Percentiles rank a stretch among this genome's conserved stretches.
phyloP scores from a whole-genome alignment of 176 grass and related monocot species.

The Coix lacrymajobi region DNA sequence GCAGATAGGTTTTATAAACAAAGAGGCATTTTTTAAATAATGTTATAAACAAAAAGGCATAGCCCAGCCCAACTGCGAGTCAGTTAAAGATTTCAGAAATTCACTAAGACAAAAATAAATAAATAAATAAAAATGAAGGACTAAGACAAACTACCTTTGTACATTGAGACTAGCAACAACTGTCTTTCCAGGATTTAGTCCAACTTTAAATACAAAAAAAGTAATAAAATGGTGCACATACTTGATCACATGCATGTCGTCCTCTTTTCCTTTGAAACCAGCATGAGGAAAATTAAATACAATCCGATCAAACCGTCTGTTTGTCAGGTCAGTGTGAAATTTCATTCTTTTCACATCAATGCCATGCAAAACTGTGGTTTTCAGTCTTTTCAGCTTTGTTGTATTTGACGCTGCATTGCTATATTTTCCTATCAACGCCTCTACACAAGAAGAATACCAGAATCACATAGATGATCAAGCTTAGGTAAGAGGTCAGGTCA shows the following conservation, averaged over 20 bases:
- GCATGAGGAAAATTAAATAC: conserved; percentile 75
- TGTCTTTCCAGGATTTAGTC: background rate
- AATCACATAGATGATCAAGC: background rate
- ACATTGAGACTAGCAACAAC: background rate
- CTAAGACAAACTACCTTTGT: background rate
- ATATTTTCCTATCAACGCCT: conserved; percentile 32
- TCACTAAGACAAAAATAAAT: background rate
- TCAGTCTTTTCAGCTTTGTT: conserved; percentile 27
- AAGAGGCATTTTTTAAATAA: background rate
- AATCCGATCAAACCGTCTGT: conserved; percentile 49
- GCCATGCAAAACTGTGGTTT: conserved; percentile 27
- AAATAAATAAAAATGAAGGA: background rate
- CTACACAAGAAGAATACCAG: background rate
- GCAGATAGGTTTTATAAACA: background rate
- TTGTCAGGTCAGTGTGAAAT: conserved; percentile 36
- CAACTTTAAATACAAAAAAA: background rate
- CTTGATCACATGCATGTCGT: conserved; percentile 34
- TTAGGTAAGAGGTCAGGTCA: background rate
- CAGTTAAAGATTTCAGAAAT: background rate
- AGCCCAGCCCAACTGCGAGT: background rate
- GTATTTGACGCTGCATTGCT: conserved; percentile 39
- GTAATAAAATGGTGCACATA: conserved; percentile 21
- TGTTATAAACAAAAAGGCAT: background rate
- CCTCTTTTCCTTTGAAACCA: conserved; percentile 55
- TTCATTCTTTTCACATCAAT: conserved; percentile 43